These are phyloP conservation scores for Corinectria fuckeliana DNA, from an alignment of 2,329 filamentous ascomycete genomes.

Conservation along the genomic window DNA sequence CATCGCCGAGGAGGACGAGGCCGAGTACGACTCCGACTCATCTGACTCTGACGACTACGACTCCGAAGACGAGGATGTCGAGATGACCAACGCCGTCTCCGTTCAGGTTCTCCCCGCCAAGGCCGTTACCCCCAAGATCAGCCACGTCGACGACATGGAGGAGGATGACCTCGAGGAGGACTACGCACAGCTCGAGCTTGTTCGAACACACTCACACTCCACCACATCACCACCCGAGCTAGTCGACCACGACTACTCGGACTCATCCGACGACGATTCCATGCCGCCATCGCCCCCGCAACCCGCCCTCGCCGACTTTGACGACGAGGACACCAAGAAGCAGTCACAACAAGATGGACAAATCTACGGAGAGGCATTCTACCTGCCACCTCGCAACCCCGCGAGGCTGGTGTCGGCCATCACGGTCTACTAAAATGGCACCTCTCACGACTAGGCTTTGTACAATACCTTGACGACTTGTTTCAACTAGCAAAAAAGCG, in stretches of 20 bases:
- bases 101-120: constrained; percentile 49
- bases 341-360: constrained; percentile 50
- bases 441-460: constrained; percentile 22
- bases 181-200: constrained; percentile 69
- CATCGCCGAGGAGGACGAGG: constrained; percentile 74
- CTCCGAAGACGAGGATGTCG: constrained; percentile 63
- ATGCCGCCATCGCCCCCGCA: constrained; percentile 75
- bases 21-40: constrained; percentile 71
- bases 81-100: constrained; percentile 56
- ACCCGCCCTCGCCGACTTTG: constrained; percentile 63
- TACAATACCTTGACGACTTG: constrained; percentile 31
- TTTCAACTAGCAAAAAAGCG: constrained; percentile 34
- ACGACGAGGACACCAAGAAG: constrained; percentile 60
- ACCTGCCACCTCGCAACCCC: constrained; percentile 59
- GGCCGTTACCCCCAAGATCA: constrained; percentile 43
- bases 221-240: constrained; percentile 72
- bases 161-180: constrained; percentile 68
- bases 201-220: constrained; percentile 71
- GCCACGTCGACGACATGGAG: constrained; percentile 53
- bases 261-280: constrained; percentile 77
- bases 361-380: constrained; percentile 61
- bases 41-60: constrained; percentile 59
- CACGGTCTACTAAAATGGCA: constrained; percentile 58
- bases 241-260: constrained; percentile 70
- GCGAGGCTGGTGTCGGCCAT: constrained; percentile 60